These are phyloP conservation scores for Cladochytrium tenue DNA, from an alignment of 371 early-diverging fungal genomes.

Conservation along the genomic window DNA sequence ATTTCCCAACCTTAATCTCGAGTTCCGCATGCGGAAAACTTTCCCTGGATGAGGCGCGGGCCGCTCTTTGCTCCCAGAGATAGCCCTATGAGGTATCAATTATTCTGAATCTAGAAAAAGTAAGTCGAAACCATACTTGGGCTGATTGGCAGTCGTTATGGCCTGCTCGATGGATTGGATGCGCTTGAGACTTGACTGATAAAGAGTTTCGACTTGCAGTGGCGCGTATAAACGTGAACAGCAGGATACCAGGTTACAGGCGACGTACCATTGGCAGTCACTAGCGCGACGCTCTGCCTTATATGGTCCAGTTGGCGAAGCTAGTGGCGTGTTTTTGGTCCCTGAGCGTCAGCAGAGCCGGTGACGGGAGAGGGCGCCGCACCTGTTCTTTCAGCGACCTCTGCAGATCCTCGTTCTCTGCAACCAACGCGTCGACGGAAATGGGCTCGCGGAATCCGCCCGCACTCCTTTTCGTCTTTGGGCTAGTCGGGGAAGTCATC, in stretches of 20 bases:
- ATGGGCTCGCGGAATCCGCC: too few relatives aligned
- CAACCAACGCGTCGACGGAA: slow-evolving; percentile 1
- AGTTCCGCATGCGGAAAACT: not conserved
- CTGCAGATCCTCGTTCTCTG: slow-evolving; percentile 12
- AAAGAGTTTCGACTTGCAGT: not conserved
- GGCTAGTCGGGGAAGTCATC: too few relatives aligned
- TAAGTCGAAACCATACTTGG: too few relatives aligned
- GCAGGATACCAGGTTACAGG: not conserved
- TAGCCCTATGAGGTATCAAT: too few relatives aligned
- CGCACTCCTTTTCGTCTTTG: too few relatives aligned
- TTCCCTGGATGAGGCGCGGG: not conserved
- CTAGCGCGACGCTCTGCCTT: not conserved
- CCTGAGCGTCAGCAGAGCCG: not conserved
- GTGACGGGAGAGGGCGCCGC: not conserved
- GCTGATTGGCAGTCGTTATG: too few relatives aligned
- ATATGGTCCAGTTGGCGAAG: not conserved
- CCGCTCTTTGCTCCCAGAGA: too few relatives aligned
- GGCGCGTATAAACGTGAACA: not conserved
- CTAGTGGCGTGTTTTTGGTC: too few relatives aligned
- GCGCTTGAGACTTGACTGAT: not conserved
- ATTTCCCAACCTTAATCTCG: not conserved
- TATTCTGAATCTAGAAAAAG: too few relatives aligned
- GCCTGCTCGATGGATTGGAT: too few relatives aligned
- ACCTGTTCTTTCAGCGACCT: slow-evolving; percentile 13
- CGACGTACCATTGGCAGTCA: not conserved